Conservation (phyloP, 495 filamentous ascomycete species). For the Halenospora varia region DNA sequence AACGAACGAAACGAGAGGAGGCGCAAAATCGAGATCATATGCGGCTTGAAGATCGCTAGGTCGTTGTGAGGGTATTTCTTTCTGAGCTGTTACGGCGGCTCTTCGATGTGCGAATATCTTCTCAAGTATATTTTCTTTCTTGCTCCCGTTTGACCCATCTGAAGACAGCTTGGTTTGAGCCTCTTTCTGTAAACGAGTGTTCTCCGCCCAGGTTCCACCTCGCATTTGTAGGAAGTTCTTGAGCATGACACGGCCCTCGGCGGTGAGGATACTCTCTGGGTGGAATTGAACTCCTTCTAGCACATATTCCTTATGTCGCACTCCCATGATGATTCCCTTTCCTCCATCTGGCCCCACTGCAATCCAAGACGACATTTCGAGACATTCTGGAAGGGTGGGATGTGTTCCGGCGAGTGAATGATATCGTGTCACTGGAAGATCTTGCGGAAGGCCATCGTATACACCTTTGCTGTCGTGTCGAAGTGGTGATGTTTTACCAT, state of each 20-base stretch:
- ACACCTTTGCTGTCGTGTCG: conserved; percentile 85
- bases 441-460: conserved; percentile 71
- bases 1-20: conserved; percentile 80
- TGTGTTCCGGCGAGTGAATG: conserved; percentile 95
- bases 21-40: conserved; percentile 77
- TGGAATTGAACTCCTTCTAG: conserved; percentile 97
- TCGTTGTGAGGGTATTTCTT: conserved; percentile 79
- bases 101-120: conserved; percentile 85
- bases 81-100: conserved; percentile 75
- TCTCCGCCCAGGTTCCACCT: conserved; percentile 87
- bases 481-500: conserved; percentile 92
- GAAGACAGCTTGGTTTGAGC: conserved; percentile 25
- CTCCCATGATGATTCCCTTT: conserved; percentile 92
- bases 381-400: conserved; percentile 75
- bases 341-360: conserved; percentile 57
- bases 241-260: conserved; percentile 82
- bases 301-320: conserved; percentile 84
- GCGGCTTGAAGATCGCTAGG: conserved; percentile 80
- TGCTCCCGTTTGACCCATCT: conserved; percentile 31
- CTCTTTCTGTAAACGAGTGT: conserved; percentile 48
- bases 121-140: conserved; percentile 81
- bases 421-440: conserved; percentile 86
- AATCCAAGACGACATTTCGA: conserved; percentile 91
- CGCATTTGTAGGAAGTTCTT: conserved; percentile 85
- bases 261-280: conserved; percentile 93